Evolutionary conservation across 1,139 yeast genomes (phyloP), one percentile per base, ranked within the genome.

Genomic region (Pichiaceae sp.): DNA sequence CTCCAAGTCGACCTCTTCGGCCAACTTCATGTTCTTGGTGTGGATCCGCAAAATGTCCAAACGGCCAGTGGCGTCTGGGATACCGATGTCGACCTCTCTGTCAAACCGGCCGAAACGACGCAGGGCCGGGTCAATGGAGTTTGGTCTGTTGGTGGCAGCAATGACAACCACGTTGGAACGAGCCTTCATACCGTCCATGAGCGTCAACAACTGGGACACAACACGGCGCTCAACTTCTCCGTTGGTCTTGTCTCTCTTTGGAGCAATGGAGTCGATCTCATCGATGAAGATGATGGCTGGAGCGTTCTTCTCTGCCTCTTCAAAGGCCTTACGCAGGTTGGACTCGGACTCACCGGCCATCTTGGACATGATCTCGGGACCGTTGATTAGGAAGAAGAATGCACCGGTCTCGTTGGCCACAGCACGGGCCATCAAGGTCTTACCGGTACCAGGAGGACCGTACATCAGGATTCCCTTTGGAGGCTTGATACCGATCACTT

Each of bases 301-400:
- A 15, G 97, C 91, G 62, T 93, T 87, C 70, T 91, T 91, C 67
- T 91, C 98, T 37, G 99, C 98, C 66, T 91, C 98, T 64, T 91
- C 99, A 54, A 91, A 91, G 4, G 98, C 98, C 67, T 89, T 89
- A 69, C 99, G 80, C 62, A 91, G 72, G 57, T 91, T 91, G 31
- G 95, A 84, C 68, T 91, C 99, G 17, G 96, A 86, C 66, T 91
- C 99, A 69, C 99, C 99, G 34, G 99, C 98, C 99, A 91, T 91
- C 68, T 91, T 91, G 40, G 97, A 87, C 98, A 91, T 91, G 58
- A 91, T 94, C 66, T 91, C 98, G n/a, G 99, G 99, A 63, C 98
- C 99, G 60, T 91, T 91, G 60, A 91, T 91, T 57, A 91, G 74
- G 62, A 91, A 91, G 76, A 91, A 91, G 62, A 91, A 91, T 1